These are phyloP conservation scores for Cocos nucifera DNA, from an alignment of 176 grass and related monocot species.

Conservation along the genomic window DNA sequence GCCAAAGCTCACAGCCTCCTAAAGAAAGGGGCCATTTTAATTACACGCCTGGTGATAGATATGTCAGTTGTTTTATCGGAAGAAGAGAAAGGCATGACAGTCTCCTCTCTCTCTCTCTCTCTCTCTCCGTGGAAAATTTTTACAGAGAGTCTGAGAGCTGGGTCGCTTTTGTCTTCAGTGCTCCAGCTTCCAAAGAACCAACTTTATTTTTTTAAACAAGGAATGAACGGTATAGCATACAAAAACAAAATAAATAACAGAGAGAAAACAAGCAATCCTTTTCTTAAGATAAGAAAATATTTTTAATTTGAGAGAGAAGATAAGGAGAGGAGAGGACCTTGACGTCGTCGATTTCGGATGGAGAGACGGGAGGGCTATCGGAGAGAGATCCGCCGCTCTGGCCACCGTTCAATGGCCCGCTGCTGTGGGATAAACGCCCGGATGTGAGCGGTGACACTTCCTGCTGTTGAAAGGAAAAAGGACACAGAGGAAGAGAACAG, in stretches of 20 bases:
- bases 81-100: conserved; percentile 33
- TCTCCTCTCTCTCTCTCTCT: conserved; percentile 5
- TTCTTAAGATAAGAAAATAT: no score
- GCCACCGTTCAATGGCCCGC: conserved; percentile 69
- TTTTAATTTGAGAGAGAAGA: no score
- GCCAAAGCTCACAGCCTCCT: background rate
- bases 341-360: conserved; percentile 66
- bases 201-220: no score
- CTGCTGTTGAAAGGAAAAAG: background rate
- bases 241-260: no score
- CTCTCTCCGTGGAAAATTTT: background rate
- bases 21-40: background rate
- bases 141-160: background rate
- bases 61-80: conserved; percentile 33
- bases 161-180: conserved; percentile 2
- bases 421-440: conserved; percentile 95
- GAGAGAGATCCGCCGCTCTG: conserved; percentile 53
- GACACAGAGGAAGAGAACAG: no score
- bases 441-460: conserved; percentile 90
- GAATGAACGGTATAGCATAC: no score
- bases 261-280: no score
- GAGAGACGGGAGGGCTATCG: conserved; percentile 91
- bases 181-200: background rate
- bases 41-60: conserved; percentile 9
- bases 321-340: conserved; percentile 35